Conservation (phyloP, 768 basidiomycete species). For the Lentinula raphanica region DNA sequence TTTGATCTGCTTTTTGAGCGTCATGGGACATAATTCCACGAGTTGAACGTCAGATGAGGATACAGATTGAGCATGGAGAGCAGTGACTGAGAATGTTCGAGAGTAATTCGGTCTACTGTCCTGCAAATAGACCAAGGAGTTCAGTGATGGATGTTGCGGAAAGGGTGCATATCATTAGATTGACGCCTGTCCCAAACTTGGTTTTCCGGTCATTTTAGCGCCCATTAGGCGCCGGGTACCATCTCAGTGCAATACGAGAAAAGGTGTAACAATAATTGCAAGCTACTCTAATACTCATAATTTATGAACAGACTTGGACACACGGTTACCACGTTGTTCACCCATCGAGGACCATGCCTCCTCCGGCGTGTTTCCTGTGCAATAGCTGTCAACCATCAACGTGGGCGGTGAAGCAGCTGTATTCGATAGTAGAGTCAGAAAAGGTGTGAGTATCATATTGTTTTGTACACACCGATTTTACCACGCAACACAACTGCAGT, state of each 20-base stretch:
- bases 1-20: conserved; percentile 73
- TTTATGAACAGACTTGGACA: no score
- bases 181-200: no score
- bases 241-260: no score
- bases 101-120: background rate
- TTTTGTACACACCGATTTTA: background rate
- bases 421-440: background rate
- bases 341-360: background rate
- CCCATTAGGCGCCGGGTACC: background rate
- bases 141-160: conserved; percentile 1
- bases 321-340: no score
- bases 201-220: background rate
- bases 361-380: background rate
- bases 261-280: no score
- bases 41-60: background rate
- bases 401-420: background rate
- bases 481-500: background rate
- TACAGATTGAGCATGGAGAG: background rate
- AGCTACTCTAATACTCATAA: no score
- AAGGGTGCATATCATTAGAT: background rate
- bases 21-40: conserved; percentile 17
- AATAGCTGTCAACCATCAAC: background rate
- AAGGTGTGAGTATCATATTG: background rate
- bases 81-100: background rate
- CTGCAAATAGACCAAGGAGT: background rate